Evolutionary conservation across 768 basidiomycete genomes (phyloP), one percentile per base, ranked within the genome.

Genomic region (Suillus tomentosus): DNA sequence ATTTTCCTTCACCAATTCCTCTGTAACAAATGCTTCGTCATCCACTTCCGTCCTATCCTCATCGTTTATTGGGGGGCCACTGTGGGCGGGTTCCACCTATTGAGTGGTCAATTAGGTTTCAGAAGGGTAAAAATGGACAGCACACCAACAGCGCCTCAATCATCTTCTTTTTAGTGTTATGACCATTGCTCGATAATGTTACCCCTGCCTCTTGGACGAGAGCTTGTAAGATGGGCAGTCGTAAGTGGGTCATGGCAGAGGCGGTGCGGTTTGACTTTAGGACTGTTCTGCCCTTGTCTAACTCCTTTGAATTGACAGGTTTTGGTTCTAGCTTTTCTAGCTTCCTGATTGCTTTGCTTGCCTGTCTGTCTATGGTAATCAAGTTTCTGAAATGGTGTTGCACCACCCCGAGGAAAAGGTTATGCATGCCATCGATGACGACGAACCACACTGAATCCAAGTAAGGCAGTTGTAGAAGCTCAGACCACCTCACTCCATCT

Each of bases 391-490:
- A 68, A 36, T 68, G 65, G 34, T 45, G 56, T 22, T 64, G 65
- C 1, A 45, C 24, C 5, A 68, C 42, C 13, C 71, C 69, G 40
- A 79, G 68, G 61, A 74, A 72, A 3, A 79, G 59, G 50, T 71
- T 69, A 61, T 80, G 79, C 79, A 80, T 80, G 17, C 73, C 61
- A 60, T 81, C 79, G 27, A 77, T 65, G 0, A 76, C 69, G 4
- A 68, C 62, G 47, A 69, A 74, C 3, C 39, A 51, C 17, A 71
- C 70, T 7, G 73, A 69, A 55, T 78, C 67, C 70, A 74, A 79
- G 64, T 80, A 79, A 7, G 76, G 73, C 10, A 80, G 73, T 14
- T 65, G 60, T 8, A 74, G 65, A 1, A 78, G 53, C 24, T 70
- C 68, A 5, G 75, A 71, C 69, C 71, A 80, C 0, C 73, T 64